Percentiles rank a stretch among this genome's conserved stretches.
Conservation (phyloP, 352 stramenopile species). For the Pythium coloratum region DNA sequence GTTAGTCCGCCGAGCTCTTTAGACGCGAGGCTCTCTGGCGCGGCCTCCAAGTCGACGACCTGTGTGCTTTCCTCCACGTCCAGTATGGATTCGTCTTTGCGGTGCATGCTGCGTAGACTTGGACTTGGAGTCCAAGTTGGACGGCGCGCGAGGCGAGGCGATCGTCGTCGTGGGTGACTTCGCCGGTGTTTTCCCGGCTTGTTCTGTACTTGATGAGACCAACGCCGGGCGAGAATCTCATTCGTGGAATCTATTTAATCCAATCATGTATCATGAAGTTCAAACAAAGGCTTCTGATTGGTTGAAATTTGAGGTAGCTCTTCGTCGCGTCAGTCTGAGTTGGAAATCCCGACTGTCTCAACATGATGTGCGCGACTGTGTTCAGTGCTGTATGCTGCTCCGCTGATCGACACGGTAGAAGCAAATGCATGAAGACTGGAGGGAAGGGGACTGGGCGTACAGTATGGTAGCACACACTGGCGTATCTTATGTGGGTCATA, state of each 20-base stretch:
- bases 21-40: slow-evolving; percentile 2
- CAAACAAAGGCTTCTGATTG: background rate
- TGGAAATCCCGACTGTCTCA: background rate
- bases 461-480: background rate
- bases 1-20: background rate
- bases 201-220: background rate
- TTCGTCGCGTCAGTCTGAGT: background rate
- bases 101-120: slow-evolving; percentile 1
- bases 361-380: no score
- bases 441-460: no score
- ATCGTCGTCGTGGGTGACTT: background rate
- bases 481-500: background rate
- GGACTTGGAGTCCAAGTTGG: background rate
- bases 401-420: no score
- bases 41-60: slow-evolving; percentile 13
- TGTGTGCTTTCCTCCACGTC: background rate
- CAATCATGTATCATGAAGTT: background rate
- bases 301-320: background rate
- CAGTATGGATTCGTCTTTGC: background rate
- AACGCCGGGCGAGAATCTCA: background rate
- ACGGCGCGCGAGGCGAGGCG: background rate
- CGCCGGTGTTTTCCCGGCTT: background rate
- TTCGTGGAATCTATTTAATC: background rate
- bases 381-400: no score
- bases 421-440: no score